Conservation (phyloP, 2,329 filamentous ascomycete genomes). For the Aspergillus udagawae region DNA sequence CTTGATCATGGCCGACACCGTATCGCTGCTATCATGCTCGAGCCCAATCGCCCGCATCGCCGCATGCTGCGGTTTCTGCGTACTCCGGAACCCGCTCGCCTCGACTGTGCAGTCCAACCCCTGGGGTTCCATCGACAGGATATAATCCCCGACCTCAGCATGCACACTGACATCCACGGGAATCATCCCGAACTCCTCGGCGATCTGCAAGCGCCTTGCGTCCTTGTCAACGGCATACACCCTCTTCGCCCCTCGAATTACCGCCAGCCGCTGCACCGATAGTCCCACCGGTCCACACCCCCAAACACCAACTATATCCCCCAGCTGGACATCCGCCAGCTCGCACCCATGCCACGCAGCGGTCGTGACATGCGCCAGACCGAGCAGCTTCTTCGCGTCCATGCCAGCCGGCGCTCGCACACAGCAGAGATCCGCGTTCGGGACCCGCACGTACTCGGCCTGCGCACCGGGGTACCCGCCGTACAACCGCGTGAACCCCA, state of each 20-base stretch:
- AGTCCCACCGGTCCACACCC: slow-evolving; percentile 30
- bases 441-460: slow-evolving; percentile 34
- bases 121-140: slow-evolving; percentile 26
- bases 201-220: slow-evolving; percentile 6
- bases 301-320: slow-evolving; percentile 30
- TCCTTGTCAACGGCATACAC: slow-evolving; percentile 34
- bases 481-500: slow-evolving; percentile 30
- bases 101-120: slow-evolving; percentile 29
- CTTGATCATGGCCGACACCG: slow-evolving; percentile 25
- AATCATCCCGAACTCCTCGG: background rate
- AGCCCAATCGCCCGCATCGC: slow-evolving; percentile 19
- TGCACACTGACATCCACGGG: background rate
- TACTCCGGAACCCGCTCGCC: slow-evolving; percentile 26
- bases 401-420: slow-evolving; percentile 24
- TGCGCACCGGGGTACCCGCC: slow-evolving; percentile 35
- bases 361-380: slow-evolving; percentile 26
- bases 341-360: slow-evolving; percentile 33
- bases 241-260: slow-evolving; percentile 26
- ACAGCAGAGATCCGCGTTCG: slow-evolving; percentile 31
- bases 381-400: slow-evolving; percentile 26
- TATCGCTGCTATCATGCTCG: slow-evolving; percentile 26
- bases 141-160: slow-evolving; percentile 18
- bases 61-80: slow-evolving; percentile 16
- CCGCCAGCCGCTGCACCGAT: slow-evolving; percentile 25
- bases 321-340: slow-evolving; percentile 27